These are phyloP conservation scores for Trichoderma orchidacearum DNA, from an alignment of 495 filamentous ascomycete genomes.

Conservation along the genomic window DNA sequence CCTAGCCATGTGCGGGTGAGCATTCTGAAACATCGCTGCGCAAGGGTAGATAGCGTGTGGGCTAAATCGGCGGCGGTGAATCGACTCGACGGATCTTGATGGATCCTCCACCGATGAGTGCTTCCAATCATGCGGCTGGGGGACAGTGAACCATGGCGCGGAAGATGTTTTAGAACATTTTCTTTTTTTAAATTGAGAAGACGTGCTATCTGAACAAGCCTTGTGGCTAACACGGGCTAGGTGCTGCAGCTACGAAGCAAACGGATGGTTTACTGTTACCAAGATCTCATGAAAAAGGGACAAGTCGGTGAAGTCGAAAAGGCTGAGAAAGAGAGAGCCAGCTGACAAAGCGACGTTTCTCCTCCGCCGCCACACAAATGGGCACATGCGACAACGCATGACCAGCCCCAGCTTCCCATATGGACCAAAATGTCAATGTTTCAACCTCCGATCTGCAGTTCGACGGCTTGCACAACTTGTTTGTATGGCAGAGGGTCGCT, in stretches of 20 bases:
- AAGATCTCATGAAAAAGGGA: background rate
- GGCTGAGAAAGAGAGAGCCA: background rate
- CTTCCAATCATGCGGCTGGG: background rate
- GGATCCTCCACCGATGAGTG: background rate
- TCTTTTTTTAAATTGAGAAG: background rate
- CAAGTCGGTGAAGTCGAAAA: background rate
- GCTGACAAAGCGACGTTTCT: background rate
- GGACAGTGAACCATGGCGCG: background rate
- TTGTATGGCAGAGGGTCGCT: background rate
- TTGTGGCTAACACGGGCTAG: background rate
- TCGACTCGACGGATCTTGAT: background rate
- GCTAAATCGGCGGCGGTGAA: background rate
- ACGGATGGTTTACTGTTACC: background rate
- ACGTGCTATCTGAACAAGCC: background rate
- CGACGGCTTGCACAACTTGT: background rate
- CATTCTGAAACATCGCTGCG: background rate
- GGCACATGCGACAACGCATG: background rate
- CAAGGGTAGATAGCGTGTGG: background rate
- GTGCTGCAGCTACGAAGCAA: background rate
- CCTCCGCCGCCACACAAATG: background rate
- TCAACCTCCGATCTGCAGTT: background rate
- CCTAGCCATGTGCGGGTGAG: background rate
- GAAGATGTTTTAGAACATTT: background rate
- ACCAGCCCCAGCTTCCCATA: background rate
- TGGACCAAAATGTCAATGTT: background rate